Evolutionary conservation across 2,329 filamentous ascomycete species (phyloP), one percentile per base, ranked within the genome.

Genomic region (Hymenoscyphus fructigenus): DNA sequence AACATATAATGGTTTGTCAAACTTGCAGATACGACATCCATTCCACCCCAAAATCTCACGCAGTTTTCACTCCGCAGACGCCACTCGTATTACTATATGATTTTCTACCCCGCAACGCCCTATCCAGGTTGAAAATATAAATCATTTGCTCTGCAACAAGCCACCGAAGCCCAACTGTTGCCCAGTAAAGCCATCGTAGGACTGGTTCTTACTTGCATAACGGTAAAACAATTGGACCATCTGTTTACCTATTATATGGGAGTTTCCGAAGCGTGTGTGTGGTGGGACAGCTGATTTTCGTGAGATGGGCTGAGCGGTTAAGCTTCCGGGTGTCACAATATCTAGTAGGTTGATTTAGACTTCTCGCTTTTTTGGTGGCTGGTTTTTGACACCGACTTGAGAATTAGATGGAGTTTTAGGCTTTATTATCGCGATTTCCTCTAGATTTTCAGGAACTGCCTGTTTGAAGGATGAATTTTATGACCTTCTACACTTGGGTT

Each of bases 241-340:
- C 41, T 44, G 3, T 44, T 44, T 7, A n/a, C 41, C 44, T 50
- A 50, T 50, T 7, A 12, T 23, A 50, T 23, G 20, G 9, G 20
- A 23, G 44, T 10, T 50, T 26, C n/a, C 20, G n/a, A 26, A 20
- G 44, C 26, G 2, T 50, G n/a, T 50, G n/a, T 23, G 3, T 26
- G 4, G 44, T 50, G 20, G 44, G 44, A 50, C 44, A 50, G 41
- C n/a, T 50, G n/a, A 3, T 50, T 50, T 23, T 50, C 44, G 44
- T 50, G 44, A 50, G 44, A 50, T 50, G 44, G 44, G 44, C 44
- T 26, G 44, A 50, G 44, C 44, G 44, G 44, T 23, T 50, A 50
- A 50, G 44, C 44, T 50, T 50, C 44, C 44, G 44, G 44, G 44
- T 50, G 7, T 50, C n/a, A 50, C 20, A 50, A 50, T 50, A 50